Conservation (phyloP, 164 flowering plant species). For the Annona squamosa region DNA sequence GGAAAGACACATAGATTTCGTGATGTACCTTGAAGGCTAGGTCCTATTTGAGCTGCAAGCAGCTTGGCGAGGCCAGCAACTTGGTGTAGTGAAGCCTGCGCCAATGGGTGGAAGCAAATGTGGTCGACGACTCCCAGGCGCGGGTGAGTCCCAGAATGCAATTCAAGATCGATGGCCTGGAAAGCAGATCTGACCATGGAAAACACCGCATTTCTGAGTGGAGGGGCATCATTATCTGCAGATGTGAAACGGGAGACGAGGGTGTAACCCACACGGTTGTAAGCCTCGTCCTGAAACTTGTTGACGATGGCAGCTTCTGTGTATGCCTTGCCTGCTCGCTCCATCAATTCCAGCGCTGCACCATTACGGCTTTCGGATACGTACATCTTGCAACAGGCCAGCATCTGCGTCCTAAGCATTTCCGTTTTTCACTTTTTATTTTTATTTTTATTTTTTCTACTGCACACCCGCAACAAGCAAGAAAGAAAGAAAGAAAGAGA, state of each 20-base stretch:
- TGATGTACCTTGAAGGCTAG: slow-evolving; percentile 49
- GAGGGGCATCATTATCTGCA: slow-evolving; percentile 32
- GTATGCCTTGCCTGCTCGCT: slow-evolving; percentile 40
- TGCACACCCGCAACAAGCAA: no score
- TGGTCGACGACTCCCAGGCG: slow-evolving; percentile 76
- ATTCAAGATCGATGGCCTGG: slow-evolving; percentile 45
- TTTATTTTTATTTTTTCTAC: no score
- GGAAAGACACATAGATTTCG: neutral
- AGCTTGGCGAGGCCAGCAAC: slow-evolving; percentile 62
- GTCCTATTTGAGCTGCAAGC: slow-evolving; percentile 54
- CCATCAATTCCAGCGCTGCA: slow-evolving; percentile 50
- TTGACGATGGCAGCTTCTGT: slow-evolving; percentile 47
- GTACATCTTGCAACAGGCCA: slow-evolving; percentile 62
- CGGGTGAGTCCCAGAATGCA: slow-evolving; percentile 64
- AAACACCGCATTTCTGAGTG: slow-evolving; percentile 45
- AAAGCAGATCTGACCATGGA: slow-evolving; percentile 64
- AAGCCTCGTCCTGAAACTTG: slow-evolving; percentile 55
- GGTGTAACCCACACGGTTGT: slow-evolving; percentile 54
- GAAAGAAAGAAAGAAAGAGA: neutral
- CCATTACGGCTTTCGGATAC: slow-evolving; percentile 58
- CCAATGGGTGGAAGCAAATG: slow-evolving; percentile 64
- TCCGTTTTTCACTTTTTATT: neutral
- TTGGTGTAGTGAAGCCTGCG: slow-evolving; percentile 56
- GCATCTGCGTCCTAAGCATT: slow-evolving; percentile 26
- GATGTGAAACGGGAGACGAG: slow-evolving; percentile 45